Percentiles rank a stretch among this genome's conserved stretches.
These are phyloP conservation scores for Gynochthodes officinalis DNA, from an alignment of 257 asterid genomes.

Conservation along the genomic window DNA sequence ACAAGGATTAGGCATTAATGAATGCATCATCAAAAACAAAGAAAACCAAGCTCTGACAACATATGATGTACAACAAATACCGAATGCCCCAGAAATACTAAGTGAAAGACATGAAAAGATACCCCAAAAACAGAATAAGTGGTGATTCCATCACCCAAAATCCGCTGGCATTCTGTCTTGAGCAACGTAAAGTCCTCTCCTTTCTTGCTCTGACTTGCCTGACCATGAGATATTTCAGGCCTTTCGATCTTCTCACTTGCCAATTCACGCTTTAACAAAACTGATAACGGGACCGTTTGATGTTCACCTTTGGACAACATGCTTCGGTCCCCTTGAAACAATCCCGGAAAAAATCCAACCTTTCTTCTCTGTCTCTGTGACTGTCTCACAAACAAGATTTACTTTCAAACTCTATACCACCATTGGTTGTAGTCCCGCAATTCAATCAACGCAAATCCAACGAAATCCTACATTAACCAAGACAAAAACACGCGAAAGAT, in stretches of 20 bases:
- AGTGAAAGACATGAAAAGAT: slow-evolving; percentile 14
- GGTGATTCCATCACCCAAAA: slow-evolving; percentile 85
- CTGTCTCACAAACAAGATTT: slow-evolving; percentile 3
- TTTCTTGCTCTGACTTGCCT: slow-evolving; percentile 89
- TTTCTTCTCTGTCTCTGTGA: slow-evolving; percentile 4
- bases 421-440: slow-evolving; percentile 25
- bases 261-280: slow-evolving; percentile 84
- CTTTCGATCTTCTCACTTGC: slow-evolving; percentile 91
- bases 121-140: slow-evolving; percentile 91
- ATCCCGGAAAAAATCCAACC: slow-evolving; percentile 22
- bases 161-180: slow-evolving; percentile 85
- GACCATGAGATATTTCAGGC: slow-evolving; percentile 81
- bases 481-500: slow-evolving; percentile 11
- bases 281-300: slow-evolving; percentile 87
- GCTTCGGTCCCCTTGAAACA: slow-evolving; percentile 28
- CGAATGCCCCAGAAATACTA: neutral
- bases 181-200: slow-evolving; percentile 89
- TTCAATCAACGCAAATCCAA: slow-evolving; percentile 47
- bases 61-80: neutral
- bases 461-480: slow-evolving; percentile 34
- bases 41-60: neutral
- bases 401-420: slow-evolving; percentile 30
- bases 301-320: slow-evolving; percentile 89
- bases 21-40: neutral
- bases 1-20: neutral